These are phyloP conservation scores for Mycosphaerella sp. DNA, from an alignment of 2,329 filamentous ascomycete genomes.

Conservation along the genomic window DNA sequence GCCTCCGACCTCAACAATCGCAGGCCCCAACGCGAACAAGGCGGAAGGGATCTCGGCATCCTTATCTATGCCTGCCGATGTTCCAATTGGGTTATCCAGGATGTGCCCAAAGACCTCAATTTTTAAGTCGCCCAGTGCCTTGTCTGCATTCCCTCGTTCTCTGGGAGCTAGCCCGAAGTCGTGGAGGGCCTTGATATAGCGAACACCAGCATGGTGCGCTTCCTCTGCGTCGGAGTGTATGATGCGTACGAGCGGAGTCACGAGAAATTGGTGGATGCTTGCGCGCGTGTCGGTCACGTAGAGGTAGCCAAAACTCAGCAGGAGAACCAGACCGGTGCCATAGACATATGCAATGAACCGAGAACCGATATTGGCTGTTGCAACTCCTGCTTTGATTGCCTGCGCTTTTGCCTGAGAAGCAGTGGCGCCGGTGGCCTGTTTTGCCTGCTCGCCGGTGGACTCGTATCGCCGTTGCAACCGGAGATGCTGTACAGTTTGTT, in stretches of 20 bases:
- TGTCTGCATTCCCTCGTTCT: slow-evolving; percentile 62
- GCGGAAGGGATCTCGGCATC: slow-evolving; percentile 80
- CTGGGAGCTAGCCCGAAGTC: slow-evolving; percentile 70
- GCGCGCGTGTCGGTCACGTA: slow-evolving; percentile 51
- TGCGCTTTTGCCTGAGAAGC: slow-evolving; percentile 6
- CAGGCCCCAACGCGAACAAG: slow-evolving; percentile 77
- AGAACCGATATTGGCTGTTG: slow-evolving; percentile 36
- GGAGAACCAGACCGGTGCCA: slow-evolving; percentile 50
- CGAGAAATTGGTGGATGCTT: slow-evolving; percentile 48
- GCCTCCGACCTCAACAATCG: slow-evolving; percentile 86
- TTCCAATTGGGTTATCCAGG: slow-evolving; percentile 81
- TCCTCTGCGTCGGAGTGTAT: slow-evolving; percentile 76
- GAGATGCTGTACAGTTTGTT: slow-evolving; percentile 7
- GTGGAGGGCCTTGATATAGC: slow-evolving; percentile 65
- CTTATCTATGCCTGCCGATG: slow-evolving; percentile 95
- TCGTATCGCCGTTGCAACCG: slow-evolving; percentile 14
- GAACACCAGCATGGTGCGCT: slow-evolving; percentile 76
- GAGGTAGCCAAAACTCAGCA: slow-evolving; percentile 43
- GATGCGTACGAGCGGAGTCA: slow-evolving; percentile 57
- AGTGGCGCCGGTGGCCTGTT: not conserved
- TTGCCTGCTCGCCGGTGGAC: slow-evolving; percentile 13
- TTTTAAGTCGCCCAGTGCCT: slow-evolving; percentile 46
- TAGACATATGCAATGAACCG: slow-evolving; percentile 47
- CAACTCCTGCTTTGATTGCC: slow-evolving; percentile 32
- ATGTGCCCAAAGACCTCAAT: slow-evolving; percentile 69